Conservation (phyloP, 495 filamentous ascomycete genomes). For the Hapsidospora chrysogenum region DNA sequence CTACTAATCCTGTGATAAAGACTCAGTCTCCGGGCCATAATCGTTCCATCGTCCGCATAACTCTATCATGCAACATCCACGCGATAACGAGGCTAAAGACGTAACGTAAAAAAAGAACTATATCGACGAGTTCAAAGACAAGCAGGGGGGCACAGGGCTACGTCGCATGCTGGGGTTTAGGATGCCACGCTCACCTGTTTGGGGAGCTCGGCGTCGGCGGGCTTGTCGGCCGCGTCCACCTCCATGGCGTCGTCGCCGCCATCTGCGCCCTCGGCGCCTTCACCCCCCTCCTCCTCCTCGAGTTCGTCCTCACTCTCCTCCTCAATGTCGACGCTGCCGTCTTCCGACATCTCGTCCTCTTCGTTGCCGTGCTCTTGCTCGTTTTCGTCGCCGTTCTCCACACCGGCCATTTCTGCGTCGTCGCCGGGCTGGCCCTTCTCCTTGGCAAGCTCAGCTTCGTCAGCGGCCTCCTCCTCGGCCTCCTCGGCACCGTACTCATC, state of each 20-base stretch:
- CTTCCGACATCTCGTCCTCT: conserved; percentile 68
- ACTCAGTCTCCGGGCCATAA: too few species aligned
- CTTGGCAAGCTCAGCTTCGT: conserved; percentile 25
- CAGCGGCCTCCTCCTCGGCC: conserved; percentile 47
- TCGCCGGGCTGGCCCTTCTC: conserved; percentile 34
- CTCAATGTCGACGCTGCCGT: conserved; percentile 90
- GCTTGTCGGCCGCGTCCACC: conserved; percentile 37
- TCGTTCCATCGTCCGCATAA: too few species aligned
- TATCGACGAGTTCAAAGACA: too few species aligned
- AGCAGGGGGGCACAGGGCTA: too few species aligned
- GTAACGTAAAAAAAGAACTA: too few species aligned
- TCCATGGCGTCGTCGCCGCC: conserved; percentile 72
- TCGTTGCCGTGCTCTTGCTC: conserved; percentile 29
- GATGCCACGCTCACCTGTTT: conserved; percentile 1
- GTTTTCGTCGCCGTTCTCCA: conserved; percentile 29
- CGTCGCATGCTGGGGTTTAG: neutral
- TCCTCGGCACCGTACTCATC: conserved; percentile 82
- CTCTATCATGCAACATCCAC: too few species aligned
- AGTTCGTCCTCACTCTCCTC: conserved; percentile 69
- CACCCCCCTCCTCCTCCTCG: conserved; percentile 73
- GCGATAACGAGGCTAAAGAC: too few species aligned
- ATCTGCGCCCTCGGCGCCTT: conserved; percentile 44
- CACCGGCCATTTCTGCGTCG: conserved; percentile 74
- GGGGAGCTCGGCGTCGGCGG: neutral
- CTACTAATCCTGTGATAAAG: too few species aligned